A percentile compares a stretch with the other conserved stretches of the same genome.
Evolutionary conservation across 2,329 filamentous ascomycete genomes (phyloP).

Genomic region (Pseudopithomyces chartarum): DNA sequence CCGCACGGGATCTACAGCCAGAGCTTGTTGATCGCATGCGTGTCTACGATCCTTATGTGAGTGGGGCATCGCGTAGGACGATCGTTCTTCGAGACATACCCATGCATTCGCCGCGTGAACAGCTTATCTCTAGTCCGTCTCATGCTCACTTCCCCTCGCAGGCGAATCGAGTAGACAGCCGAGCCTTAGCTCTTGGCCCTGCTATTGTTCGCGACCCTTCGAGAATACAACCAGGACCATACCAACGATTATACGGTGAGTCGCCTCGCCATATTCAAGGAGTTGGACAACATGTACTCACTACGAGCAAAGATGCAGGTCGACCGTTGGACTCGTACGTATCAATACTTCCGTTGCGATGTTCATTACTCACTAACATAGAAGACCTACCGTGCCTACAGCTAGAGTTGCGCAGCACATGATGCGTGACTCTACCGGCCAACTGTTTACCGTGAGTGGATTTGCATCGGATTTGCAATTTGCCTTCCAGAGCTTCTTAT

Average conservation of each 20-base stretch:
- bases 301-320: not conserved
- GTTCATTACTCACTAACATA: constrained; percentile 20
- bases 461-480: constrained; percentile 14
- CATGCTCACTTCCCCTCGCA: constrained; percentile 12
- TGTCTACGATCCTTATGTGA: constrained; percentile 17
- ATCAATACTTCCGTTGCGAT: not conserved
- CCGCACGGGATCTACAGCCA: constrained; percentile 37
- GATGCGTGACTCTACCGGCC: constrained; percentile 34
- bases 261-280: constrained; percentile 19
- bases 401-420: constrained; percentile 19
- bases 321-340: constrained; percentile 27
- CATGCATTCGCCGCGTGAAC: constrained; percentile 12
- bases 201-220: constrained; percentile 4
- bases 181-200: constrained; percentile 1
- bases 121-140: constrained; percentile 12
- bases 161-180: constrained; percentile 10
- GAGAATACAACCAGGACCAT: constrained; percentile 9
- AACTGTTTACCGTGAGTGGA: constrained; percentile 41
- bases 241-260: constrained; percentile 13
- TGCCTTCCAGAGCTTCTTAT: constrained; percentile 14
- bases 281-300: not conserved
- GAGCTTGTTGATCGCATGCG: constrained; percentile 23
- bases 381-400: constrained; percentile 20
- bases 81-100: constrained; percentile 26
- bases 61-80: constrained; percentile 26